Evolutionary conservation across 2,329 filamentous ascomycete genomes (phyloP).

Genomic region (Coleophoma eucalyptorum): DNA sequence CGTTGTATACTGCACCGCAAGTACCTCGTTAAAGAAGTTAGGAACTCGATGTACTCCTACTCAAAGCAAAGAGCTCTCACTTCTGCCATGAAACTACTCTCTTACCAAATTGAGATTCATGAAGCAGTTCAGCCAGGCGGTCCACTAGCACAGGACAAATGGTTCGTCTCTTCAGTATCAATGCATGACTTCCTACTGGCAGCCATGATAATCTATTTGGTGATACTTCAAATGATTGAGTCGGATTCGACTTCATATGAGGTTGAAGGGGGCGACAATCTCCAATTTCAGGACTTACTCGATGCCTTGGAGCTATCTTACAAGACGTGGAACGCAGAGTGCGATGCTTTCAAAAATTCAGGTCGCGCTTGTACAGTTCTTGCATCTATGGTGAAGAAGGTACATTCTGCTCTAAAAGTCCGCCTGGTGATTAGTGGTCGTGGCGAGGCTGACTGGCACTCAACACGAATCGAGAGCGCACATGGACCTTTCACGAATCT

Average conservation of each 20-base stretch:
- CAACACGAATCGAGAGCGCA: no score
- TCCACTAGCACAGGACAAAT: slow-evolving; percentile 45
- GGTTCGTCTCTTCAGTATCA: slow-evolving; percentile 54
- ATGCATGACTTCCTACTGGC: slow-evolving; percentile 60
- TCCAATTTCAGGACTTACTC: slow-evolving; percentile 3
- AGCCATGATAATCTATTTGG: slow-evolving; percentile 55
- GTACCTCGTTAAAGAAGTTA: slow-evolving; percentile 41
- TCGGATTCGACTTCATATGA: not conserved
- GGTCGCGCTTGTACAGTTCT: slow-evolving; percentile 13
- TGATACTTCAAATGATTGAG: slow-evolving; percentile 10
- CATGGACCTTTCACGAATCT: no score
- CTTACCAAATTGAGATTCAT: slow-evolving; percentile 43
- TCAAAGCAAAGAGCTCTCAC: slow-evolving; percentile 48
- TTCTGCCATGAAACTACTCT: slow-evolving; percentile 42
- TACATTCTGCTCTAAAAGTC: slow-evolving; percentile 4
- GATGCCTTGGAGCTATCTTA: slow-evolving; percentile 15
- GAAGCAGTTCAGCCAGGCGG: slow-evolving; percentile 49
- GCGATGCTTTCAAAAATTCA: slow-evolving; percentile 4
- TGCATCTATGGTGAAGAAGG: slow-evolving; percentile 15
- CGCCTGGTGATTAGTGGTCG: not conserved
- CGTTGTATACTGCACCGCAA: slow-evolving; percentile 52
- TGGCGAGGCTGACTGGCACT: no score
- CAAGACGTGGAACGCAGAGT: slow-evolving; percentile 9
- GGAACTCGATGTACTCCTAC: slow-evolving; percentile 43
- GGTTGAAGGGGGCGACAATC: slow-evolving; percentile 1